Evolutionary conservation across 805 yeast genomes (phyloP).

Genomic region (Saturnispora sanitii): DNA sequence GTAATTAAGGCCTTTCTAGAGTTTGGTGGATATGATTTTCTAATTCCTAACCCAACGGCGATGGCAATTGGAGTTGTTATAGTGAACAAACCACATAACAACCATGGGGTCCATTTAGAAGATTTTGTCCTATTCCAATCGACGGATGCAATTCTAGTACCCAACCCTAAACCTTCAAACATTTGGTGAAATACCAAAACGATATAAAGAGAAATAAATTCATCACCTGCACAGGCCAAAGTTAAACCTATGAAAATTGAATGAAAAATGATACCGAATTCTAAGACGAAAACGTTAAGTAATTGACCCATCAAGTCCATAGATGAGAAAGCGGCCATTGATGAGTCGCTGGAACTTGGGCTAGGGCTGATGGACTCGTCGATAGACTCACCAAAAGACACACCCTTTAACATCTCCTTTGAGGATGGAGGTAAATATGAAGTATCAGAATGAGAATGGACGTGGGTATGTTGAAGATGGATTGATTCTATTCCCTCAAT

Average conservation of each 20-base stretch:
- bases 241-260: constrained; percentile 76
- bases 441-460: too few relatives aligned
- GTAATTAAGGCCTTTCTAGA: constrained; percentile 51
- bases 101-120: constrained; percentile 44
- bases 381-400: too few relatives aligned
- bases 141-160: constrained; percentile 59
- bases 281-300: constrained; percentile 48
- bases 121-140: constrained; percentile 26
- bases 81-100: constrained; percentile 39
- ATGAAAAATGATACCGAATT: constrained; percentile 75
- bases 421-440: too few relatives aligned
- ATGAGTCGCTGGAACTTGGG: too few relatives aligned
- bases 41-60: constrained; percentile 71
- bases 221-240: constrained; percentile 68
- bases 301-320: constrained; percentile 44
- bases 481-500: too few relatives aligned
- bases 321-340: background rate
- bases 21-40: constrained; percentile 49
- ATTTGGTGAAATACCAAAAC: constrained; percentile 69
- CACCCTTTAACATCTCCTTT: too few relatives aligned
- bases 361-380: too few relatives aligned
- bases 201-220: constrained; percentile 59
- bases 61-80: constrained; percentile 65
- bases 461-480: too few relatives aligned
- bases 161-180: constrained; percentile 82